Base-by-base conservation (phyloP, 2,329 filamentous ascomycete species). In the Colletotrichum eremochloae region DNA sequence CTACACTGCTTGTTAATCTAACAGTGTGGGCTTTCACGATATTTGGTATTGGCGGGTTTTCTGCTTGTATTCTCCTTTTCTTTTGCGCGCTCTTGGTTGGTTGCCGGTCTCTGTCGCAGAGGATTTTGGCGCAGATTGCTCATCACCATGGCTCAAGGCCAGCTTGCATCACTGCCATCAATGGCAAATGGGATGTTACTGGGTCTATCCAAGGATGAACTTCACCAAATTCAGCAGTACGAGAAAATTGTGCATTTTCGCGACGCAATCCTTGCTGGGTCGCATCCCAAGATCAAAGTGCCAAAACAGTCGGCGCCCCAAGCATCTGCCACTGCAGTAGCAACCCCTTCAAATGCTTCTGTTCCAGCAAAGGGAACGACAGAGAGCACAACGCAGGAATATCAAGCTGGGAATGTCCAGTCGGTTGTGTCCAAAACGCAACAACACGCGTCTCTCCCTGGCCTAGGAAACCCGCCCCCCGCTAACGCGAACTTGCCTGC, bases 171-270 rank as follows among this genome's bases (percentile, higher is more conserved):
- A 46, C 14, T 68, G 61, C 62, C 72, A 3, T 42, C 68, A 36
- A 71, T 73, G 73, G 77, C 78, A 53, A 63, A 63, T 76, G 78
- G 76, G 70, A 42, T 62, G 33, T 58, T 72, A 76, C 75, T 82
- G 76, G 71, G 77, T 57, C 74, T 80, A 46, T 80, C 84, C 67
- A 80, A 86, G 74, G 85, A 86, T 73, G 86, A 89, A 75, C 80
- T 86, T 71, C 84, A 87, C 78, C 89, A 92, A 78, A 82, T 92
- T 62, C 82, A 86, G 77, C 90, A 95, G 82, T 96, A 94, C 85
- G 89, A 92, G 79, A 94, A 92, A 83, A 93, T 98, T 78, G 81
- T 97, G 79, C 89, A 87, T 76, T 91, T 98, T 82, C 92, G 91
- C 82, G 93, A 97, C 85, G 87, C 91, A 76, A 89, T 98, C 77